Conservation (phyloP, 1,284 basidiomycete genomes). For the Moesziomyces sp. region DNA sequence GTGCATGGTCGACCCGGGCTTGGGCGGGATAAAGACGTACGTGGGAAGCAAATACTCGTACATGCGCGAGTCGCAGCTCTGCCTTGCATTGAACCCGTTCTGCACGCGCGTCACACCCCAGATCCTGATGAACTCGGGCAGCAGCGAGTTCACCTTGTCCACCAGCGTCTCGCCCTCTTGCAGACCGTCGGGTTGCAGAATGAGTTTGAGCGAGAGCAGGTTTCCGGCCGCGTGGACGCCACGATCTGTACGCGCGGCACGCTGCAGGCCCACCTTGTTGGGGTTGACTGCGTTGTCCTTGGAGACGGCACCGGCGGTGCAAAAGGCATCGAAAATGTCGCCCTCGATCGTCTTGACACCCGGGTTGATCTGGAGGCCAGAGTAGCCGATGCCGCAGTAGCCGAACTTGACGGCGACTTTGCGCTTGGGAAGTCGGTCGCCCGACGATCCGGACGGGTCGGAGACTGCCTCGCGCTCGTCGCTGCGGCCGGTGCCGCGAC, state of each 20-base stretch:
- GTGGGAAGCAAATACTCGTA: slow-evolving; percentile 98
- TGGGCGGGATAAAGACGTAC: slow-evolving; percentile 91
- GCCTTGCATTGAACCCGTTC: slow-evolving; percentile 90
- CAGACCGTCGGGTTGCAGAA: slow-evolving; percentile 68
- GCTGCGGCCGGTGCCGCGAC: slow-evolving; percentile 28
- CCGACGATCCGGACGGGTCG: neutral
- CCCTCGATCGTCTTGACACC: slow-evolving; percentile 88
- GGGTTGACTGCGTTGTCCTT: slow-evolving; percentile 92
- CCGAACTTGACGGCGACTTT: slow-evolving; percentile 72
- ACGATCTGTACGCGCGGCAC: slow-evolving; percentile 94
- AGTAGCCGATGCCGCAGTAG: slow-evolving; percentile 76
- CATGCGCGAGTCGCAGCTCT: slow-evolving; percentile 81
- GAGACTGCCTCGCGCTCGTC: neutral
- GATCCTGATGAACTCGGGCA: slow-evolving; percentile 89
- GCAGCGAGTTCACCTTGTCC: slow-evolving; percentile 81
- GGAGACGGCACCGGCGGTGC: slow-evolving; percentile 89
- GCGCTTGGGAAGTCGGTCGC: slow-evolving; percentile 71
- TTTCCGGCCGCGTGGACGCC: slow-evolving; percentile 98
- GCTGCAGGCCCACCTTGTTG: slow-evolving; percentile 84
- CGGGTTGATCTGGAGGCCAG: slow-evolving; percentile 87
- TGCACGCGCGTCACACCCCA: slow-evolving; percentile 91
- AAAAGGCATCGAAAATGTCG: slow-evolving; percentile 85
- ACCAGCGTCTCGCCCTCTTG: slow-evolving; percentile 71
- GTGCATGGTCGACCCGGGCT: slow-evolving; percentile 72
- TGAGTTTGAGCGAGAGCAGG: slow-evolving; percentile 71